Evolutionary conservation across 176 grass and related monocot species (phyloP).

Genomic region (Otatea glauca): DNA sequence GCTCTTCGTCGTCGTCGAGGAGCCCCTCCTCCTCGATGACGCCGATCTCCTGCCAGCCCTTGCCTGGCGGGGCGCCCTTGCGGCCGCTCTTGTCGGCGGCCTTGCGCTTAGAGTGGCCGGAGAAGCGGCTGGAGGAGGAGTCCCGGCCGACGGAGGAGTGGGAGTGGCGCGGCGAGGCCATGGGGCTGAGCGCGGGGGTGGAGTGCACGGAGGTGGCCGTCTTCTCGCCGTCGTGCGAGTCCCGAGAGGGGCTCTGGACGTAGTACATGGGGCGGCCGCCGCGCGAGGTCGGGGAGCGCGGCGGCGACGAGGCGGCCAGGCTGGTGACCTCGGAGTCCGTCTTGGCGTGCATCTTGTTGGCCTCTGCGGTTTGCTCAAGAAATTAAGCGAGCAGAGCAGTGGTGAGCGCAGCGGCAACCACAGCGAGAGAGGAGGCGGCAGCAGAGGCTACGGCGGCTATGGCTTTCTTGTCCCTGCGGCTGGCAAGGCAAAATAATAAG

Average conservation of each 20-base stretch:
- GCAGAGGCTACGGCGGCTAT: too few species aligned
- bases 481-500: too few species aligned
- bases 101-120: constrained; percentile 43
- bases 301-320: constrained; percentile 74
- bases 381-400: neutral
- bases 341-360: constrained; percentile 75
- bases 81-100: neutral
- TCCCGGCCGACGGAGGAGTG: constrained; percentile 78
- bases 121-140: constrained; percentile 86
- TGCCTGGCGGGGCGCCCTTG: constrained; percentile 51
- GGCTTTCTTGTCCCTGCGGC: too few species aligned
- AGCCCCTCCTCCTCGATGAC: constrained; percentile 81
- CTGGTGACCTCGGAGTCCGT: constrained; percentile 96
- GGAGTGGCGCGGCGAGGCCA: constrained; percentile 73
- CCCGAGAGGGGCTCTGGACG: constrained; percentile 92
- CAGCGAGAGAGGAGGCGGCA: neutral
- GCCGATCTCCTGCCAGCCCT: constrained; percentile 74
- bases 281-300: constrained; percentile 57
- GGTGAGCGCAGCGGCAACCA: neutral
- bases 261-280: constrained; percentile 60
- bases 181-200: constrained; percentile 70
- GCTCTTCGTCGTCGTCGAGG: constrained; percentile 59
- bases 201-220: constrained; percentile 77
- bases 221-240: constrained; percentile 94
- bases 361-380: neutral